Percentiles rank a stretch among this genome's conserved stretches.
phyloP scores from a whole-genome alignment of 768 basidiomycete species.

The Mycena metata region DNA sequence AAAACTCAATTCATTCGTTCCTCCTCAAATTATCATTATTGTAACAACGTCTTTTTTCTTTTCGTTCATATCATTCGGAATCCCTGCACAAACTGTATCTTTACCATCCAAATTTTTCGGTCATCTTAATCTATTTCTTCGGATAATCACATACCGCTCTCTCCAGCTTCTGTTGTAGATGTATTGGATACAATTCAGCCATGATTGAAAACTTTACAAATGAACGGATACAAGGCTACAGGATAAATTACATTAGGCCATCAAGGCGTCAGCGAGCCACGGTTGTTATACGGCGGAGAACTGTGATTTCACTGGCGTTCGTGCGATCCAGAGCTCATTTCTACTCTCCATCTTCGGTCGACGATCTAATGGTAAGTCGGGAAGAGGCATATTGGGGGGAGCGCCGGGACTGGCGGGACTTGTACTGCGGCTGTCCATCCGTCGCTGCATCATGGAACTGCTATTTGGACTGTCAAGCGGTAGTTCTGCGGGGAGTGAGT shows the following conservation, averaged over 20 bases:
- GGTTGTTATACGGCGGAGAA: constrained; percentile 24
- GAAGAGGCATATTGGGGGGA: constrained; percentile 33
- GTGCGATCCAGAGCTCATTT: constrained; percentile 34
- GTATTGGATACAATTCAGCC: constrained; percentile 36
- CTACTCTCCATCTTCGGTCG: constrained; percentile 17
- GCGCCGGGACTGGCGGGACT: constrained; percentile 5
- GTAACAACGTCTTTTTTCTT: constrained; percentile 27
- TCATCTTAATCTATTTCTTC: constrained; percentile 27
- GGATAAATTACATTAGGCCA: constrained; percentile 1
- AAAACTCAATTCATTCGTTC: not conserved
- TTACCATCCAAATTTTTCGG: constrained; percentile 22
- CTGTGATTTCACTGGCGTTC: constrained; percentile 23
- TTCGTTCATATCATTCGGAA: constrained; percentile 29
- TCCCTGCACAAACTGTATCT: constrained; percentile 38
- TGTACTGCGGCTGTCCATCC: constrained; percentile 27
- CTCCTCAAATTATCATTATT: constrained; percentile 30
- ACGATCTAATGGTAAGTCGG: constrained; percentile 20
- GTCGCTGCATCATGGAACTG: constrained; percentile 35
- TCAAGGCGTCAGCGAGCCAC: constrained; percentile 15
- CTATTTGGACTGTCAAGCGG: constrained; percentile 18
- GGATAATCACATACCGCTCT: constrained; percentile 39
- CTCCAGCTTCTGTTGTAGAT: constrained; percentile 34
- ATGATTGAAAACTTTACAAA: constrained; percentile 30
- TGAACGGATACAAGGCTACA: constrained; percentile 28
- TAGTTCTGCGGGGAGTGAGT: constrained; percentile 6